Percentiles rank a stretch among this genome's conserved stretches.
These are phyloP conservation scores for Hansenula sp. DNA, from an alignment of 1,139 yeast species.

Conservation along the genomic window DNA sequence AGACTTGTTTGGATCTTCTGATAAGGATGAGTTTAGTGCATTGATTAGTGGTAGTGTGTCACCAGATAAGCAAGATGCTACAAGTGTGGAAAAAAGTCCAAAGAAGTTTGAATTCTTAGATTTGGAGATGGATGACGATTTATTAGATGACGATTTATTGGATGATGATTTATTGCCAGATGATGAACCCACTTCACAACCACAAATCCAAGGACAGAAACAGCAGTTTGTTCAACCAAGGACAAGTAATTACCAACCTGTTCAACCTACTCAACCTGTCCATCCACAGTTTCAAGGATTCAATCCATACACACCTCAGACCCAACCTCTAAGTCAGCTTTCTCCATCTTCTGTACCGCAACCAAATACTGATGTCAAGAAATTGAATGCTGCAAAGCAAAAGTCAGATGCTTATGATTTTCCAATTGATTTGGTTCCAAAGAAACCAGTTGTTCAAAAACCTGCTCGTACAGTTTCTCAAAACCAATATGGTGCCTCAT, in stretches of 20 bases:
- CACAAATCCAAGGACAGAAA: constrained; percentile 1
- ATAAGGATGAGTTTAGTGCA: background rate
- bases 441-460: constrained; percentile 30
- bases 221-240: background rate
- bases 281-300: constrained; percentile 1
- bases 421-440: constrained; percentile 57
- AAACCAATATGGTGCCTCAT: constrained; percentile 3
- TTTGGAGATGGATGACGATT: constrained; percentile 13
- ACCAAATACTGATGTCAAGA: constrained; percentile 25
- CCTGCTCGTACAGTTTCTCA: constrained; percentile 23
- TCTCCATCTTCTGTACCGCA: constrained; percentile 7
- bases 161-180: constrained; percentile 22
- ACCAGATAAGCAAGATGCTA: background rate
- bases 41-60: background rate
- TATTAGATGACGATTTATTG: constrained; percentile 10
- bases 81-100: background rate
- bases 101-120: constrained; percentile 19
- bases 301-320: constrained; percentile 9
- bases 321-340: background rate
- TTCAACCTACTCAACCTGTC: constrained; percentile 3
- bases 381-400: constrained; percentile 44
- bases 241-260: background rate
- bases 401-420: constrained; percentile 78
- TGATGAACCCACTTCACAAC: constrained; percentile 5
- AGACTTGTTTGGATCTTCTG: too few relatives aligned